Base-by-base conservation (phyloP, 768 basidiomycete species). In the Tylopilus rubrobrunneus region DNA sequence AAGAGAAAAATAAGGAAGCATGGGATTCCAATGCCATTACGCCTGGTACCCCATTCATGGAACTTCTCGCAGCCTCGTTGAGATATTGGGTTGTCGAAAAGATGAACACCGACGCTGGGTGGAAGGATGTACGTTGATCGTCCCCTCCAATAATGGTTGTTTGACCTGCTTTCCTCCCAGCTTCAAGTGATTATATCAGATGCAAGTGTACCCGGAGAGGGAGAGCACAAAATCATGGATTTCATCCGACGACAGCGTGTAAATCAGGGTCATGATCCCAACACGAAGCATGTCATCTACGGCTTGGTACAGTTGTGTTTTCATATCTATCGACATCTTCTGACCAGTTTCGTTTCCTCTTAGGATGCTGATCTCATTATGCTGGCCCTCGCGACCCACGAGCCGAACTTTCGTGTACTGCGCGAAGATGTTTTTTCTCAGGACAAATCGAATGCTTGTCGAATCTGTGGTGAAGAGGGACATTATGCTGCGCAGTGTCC, bases 1-100 rank as follows among this genome's bases (percentile, higher is more conserved):
- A 89, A 41, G 92, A 92, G 52, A 87, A 84, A 69, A 81, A 84
- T 59, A 87, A 91, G 71, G 85, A 87, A 65, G 72, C 89, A 1
- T 99, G 97, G 97, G 97, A 99, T 68, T 89, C 92, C 1, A 99
- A 99, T 69, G 97, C 97, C 40, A 99, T 99, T 66, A 99, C 97
- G 0, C 97, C 97, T 14, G 97, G 93, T 2, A 99, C 97, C 17
- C 97, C 97, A 0, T 99, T 99, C 74, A 99, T 99, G 97, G 83
- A 87, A 56, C 78, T 98, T 6, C 77, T 99, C 29, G 92, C 97
- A 2, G 64, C 79, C 15, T 94, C 92, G 5, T 72, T 99, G 50
- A 83, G 94, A 49, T 99, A 98, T 67, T 99, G 97, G 97, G 90
- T 98, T 1, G 90, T 88, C 2, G 81, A 89, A 62, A 98, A 98